Base-by-base conservation (phyloP, 495 filamentous ascomycete species). In the Staphylotrichum longicolle region DNA sequence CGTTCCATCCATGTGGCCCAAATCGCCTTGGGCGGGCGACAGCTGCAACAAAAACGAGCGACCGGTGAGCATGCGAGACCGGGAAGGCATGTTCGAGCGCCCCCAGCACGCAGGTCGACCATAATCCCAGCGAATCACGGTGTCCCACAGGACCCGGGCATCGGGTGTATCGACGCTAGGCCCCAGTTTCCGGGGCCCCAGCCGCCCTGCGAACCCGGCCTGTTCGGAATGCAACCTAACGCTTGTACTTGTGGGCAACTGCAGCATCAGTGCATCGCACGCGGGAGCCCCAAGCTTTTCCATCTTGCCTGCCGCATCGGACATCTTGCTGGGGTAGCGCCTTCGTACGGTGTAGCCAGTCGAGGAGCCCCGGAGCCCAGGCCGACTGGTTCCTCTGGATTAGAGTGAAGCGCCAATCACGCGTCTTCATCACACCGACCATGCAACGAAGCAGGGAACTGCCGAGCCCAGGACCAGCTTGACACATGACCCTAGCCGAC, bases 51-150 rank as follows among this genome's bases (percentile, higher is more conserved):
- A 27, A 53, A 32, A 12, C 48, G 33, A 63, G 49, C 51, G 57
- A 68, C 63, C 64, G 69, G 69, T 69, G 66, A 71, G 57, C 42
- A 12, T 54, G 40, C 53, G 50, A 61, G 53, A 57, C 67, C 54
- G 60, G 52, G 45, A 44, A 50, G 45, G 34, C 37, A 42, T 41
- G 52, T 12, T 40, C n/a, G 44, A 44, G 15, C 52, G 14, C 59
- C 58, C 51, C 50, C 52, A 4, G 11, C 44, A 55, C 56, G 59
- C 59, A 56, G 59, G 57, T 55, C 39, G 33, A 47, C 34, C 34
- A 6, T 5, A 34, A 9, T 20, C 7, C 42, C 37, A 39, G 59
- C 59, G 44, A 61, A 61, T 61, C 52, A 56, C 7, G 35, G 12
- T 3, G 3, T 7, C 44, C 2, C 20, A 12, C 15, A 32, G 11